These are phyloP conservation scores for Aurinia saxatilis DNA, from an alignment of 345 rosid genomes.

Conservation along the genomic window DNA sequence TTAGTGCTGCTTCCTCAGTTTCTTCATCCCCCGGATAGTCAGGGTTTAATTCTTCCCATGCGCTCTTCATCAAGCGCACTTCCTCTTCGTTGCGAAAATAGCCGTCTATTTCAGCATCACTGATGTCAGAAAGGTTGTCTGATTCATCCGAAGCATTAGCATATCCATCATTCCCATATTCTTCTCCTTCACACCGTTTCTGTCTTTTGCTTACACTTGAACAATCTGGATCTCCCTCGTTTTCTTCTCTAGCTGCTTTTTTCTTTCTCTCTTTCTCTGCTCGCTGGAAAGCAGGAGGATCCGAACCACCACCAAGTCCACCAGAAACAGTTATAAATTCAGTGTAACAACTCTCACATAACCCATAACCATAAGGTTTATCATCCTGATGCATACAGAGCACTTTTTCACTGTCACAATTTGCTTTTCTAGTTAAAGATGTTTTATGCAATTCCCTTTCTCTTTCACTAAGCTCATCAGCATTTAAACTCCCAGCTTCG, in stretches of 20 bases:
- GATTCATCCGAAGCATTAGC: conserved; percentile 54
- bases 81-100: conserved; percentile 81
- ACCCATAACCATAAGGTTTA: conserved; percentile 45
- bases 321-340: conserved; percentile 51
- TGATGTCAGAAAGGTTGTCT: conserved; percentile 70
- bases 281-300: conserved; percentile 88
- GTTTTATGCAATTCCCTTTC: conserved; percentile 38
- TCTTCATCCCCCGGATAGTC: too few species aligned
- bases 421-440: conserved; percentile 12
- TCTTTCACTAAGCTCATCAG: conserved; percentile 45
- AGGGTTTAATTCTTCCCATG: conserved; percentile 78
- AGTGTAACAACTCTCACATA: conserved; percentile 53
- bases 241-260: conserved; percentile 35
- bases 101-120: conserved; percentile 66
- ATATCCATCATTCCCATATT: conserved; percentile 30
- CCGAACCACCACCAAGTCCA: conserved; percentile 82
- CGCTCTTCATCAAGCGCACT: conserved; percentile 43
- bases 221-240: conserved; percentile 27
- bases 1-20: conserved; percentile 66
- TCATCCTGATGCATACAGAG: conserved; percentile 55
- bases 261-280: conserved; percentile 68
- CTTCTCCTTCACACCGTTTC: conserved; percentile 23
- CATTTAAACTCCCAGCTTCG: conserved; percentile 79
- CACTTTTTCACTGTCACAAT: conserved; percentile 29
- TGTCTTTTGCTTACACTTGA: too few species aligned